These are phyloP conservation scores for Colletotrichum gigasporum DNA, from an alignment of 2,329 filamentous ascomycete species.

Conservation along the genomic window DNA sequence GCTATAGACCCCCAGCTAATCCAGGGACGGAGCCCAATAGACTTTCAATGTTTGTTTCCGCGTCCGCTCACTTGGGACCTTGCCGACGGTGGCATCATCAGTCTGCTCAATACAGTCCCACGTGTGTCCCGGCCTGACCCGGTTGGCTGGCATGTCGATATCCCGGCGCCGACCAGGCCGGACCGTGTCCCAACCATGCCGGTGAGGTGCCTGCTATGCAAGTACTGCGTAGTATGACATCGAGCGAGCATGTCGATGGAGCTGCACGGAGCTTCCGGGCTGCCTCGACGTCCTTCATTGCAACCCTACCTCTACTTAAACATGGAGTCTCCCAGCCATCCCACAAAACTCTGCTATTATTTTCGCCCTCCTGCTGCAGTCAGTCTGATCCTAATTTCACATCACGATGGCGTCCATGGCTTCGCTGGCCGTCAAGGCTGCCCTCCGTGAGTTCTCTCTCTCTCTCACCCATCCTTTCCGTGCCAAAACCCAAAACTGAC, in stretches of 20 bases:
- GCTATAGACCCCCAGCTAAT: too few species aligned
- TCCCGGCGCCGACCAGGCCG: not conserved
- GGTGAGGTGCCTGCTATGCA: too few species aligned
- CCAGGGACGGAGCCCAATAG: not conserved
- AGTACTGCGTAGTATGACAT: too few species aligned
- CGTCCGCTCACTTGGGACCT: too few species aligned
- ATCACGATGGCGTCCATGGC: constrained; percentile 2
- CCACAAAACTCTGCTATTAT: not conserved
- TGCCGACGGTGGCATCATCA: not conserved
- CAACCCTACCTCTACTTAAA: constrained; percentile 7
- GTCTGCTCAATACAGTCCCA: not conserved
- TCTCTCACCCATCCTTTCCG: not conserved
- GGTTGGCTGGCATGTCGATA: not conserved
- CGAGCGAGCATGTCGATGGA: not conserved
- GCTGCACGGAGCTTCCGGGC: not conserved
- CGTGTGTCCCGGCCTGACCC: constrained; percentile 6
- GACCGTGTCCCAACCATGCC: too few species aligned
- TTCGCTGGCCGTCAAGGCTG: constrained; percentile 19
- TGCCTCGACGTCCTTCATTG: not conserved
- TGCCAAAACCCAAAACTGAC: not conserved
- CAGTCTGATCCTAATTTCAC: not conserved
- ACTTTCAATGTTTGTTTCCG: not conserved
- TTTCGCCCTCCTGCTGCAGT: not conserved
- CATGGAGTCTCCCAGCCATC: not conserved
- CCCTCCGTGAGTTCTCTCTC: constrained; percentile 7